Percentiles rank a stretch among this genome's conserved stretches.
Evolutionary conservation across 1,284 basidiomycete genomes (phyloP).

Genomic region (Ustilago crameri): DNA sequence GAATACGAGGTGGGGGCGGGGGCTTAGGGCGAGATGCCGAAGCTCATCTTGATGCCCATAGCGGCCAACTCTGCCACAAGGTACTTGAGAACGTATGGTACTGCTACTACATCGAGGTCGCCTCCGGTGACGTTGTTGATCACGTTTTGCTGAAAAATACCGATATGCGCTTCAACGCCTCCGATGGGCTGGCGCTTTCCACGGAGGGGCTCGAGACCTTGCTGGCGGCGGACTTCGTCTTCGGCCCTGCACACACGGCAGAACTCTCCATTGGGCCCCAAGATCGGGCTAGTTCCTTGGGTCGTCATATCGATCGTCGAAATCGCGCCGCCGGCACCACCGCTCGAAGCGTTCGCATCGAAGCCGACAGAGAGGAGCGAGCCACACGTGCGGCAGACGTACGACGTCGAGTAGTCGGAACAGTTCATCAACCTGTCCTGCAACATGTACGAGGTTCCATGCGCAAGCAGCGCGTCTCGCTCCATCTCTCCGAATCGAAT

Average conservation of each 20-base stretch:
- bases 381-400: conserved; percentile 96
- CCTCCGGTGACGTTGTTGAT: conserved; percentile 51
- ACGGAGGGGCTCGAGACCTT: conserved; percentile 37
- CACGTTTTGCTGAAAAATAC: conserved; percentile 45
- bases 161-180: conserved; percentile 43
- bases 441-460: conserved; percentile 96
- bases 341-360: conserved; percentile 32
- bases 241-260: conserved; percentile 62
- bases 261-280: conserved; percentile 65
- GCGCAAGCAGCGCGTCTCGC: conserved; percentile 95
- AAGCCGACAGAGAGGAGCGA: conserved; percentile 86
- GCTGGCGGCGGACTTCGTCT: conserved; percentile 39
- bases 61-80: conserved; percentile 73
- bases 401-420: conserved; percentile 97
- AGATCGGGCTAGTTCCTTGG: conserved; percentile 30
- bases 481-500: conserved; percentile 99
- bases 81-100: conserved; percentile 82
- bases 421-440: conserved; percentile 99
- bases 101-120: conserved; percentile 72
- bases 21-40: conserved; percentile 44
- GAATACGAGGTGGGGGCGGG: not conserved
- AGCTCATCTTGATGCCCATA: conserved; percentile 72
- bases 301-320: conserved; percentile 40
- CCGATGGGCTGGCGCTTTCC: conserved; percentile 40
- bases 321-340: conserved; percentile 22